Evolutionary conservation across 345 rosid species (phyloP).

Genomic region (Eutrema yunnanense): DNA sequence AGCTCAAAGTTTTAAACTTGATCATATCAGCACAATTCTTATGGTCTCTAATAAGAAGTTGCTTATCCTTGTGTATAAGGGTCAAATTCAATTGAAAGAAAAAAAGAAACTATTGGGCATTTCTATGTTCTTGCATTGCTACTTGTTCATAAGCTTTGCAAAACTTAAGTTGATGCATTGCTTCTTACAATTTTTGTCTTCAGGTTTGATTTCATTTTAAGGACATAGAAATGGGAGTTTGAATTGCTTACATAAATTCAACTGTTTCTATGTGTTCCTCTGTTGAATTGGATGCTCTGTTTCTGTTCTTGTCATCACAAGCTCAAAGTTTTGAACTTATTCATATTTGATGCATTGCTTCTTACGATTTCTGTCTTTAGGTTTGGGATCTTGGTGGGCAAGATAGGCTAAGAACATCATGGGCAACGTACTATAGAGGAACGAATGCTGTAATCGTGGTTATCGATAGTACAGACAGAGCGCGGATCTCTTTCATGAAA

Average conservation of each 20-base stretch:
- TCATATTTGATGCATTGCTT: background rate
- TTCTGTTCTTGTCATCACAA: background rate
- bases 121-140: background rate
- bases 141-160: too few species aligned
- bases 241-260: background rate
- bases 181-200: background rate
- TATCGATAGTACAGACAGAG: conserved; percentile 88
- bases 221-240: background rate
- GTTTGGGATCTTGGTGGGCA: conserved; percentile 98
- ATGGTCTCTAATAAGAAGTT: background rate
- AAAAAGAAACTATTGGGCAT: background rate
- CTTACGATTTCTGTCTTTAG: conserved; percentile 26
- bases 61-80: too few species aligned
- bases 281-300: background rate
- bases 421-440: conserved; percentile 96
- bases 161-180: background rate
- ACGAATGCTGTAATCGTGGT: conserved; percentile 79
- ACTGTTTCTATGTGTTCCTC: background rate
- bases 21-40: background rate
- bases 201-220: background rate
- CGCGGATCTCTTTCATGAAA: conserved; percentile 74
- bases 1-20: background rate
- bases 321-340: background rate
- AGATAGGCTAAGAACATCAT: conserved; percentile 80
- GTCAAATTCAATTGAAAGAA: background rate